Evolutionary conservation across 257 asterid species (phyloP), one percentile per base, ranked within the genome.

Genomic region (Marsdenia floribunda): DNA sequence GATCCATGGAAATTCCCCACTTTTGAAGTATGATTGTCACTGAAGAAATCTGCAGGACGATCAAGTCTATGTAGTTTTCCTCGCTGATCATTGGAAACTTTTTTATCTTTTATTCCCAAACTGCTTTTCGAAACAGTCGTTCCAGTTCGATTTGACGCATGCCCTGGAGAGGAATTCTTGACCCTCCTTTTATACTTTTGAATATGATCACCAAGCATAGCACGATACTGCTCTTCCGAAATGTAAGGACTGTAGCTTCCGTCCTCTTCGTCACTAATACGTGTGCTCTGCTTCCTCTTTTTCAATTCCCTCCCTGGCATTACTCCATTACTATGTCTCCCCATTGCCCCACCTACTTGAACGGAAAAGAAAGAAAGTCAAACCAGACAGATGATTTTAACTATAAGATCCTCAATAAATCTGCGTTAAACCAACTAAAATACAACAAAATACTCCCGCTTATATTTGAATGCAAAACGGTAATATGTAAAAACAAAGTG

Each of bases 191-290:
- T 95, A 65, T 90, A 95, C 85, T 89, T 92, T 74, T 87, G 91
- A 60, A 95, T 77, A 78, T 95, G 99, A 82, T 95, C 98, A 61
- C 97, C 99, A 68, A 95, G 94, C 99, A 95, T 95, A 68, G 95
- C 87, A 76, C 98, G 82, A 78, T 95, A 95, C 59, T 81, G 83
- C 79, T 92, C 96, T 87, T 95, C 99, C 2, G 99, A 89, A 52
- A 95, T 88, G 76, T 79, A 80, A 9, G 89, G 84, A 83, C 76
- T 87, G 71, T 88, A 70, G 76, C 81, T 85, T 77, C 96, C 87
- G 73, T 87, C 82, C 83, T 86, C 96, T 70, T 89, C 98, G 79
- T 95, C 99, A 60, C 90, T 93, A 44, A 96, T 88, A 78, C 83
- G 83, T 35, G 87, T 84, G 67, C 84, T 77, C 78, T 83, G 91